Evolutionary conservation across 352 stramenopile genomes (phyloP).

Genomic region (Aphanomyces astaci): DNA sequence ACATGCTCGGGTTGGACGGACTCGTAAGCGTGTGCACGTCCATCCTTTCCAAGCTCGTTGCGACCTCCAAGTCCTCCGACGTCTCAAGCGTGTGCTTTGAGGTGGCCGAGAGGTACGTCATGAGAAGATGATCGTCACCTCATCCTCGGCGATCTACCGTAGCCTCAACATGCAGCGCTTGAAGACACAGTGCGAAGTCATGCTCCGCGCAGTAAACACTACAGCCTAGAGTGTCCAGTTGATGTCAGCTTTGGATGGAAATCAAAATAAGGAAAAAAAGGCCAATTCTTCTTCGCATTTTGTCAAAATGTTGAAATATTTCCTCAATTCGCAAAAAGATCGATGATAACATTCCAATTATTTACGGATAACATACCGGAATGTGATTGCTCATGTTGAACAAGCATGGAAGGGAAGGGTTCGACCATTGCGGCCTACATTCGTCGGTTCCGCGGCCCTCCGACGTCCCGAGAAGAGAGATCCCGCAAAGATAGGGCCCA

Average conservation of each 20-base stretch:
- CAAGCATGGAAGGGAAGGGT: background rate
- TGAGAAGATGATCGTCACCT: background rate
- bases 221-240: no score
- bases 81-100: background rate
- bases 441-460: constrained; percentile 15
- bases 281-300: background rate
- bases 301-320: background rate
- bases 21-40: constrained; percentile 19
- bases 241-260: no score
- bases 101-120: constrained; percentile 9
- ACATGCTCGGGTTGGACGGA: constrained; percentile 10
- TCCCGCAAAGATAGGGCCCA: background rate
- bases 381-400: background rate
- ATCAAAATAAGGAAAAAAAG: background rate
- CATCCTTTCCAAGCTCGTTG: constrained; percentile 7
- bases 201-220: background rate
- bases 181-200: constrained; percentile 16
- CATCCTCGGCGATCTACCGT: background rate
- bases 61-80: background rate
- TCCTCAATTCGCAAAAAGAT: background rate
- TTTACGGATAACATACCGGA: no score
- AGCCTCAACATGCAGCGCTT: constrained; percentile 16
- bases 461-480: constrained; percentile 20
- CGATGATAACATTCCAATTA: no score
- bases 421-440: constrained; percentile 21